Base-by-base conservation (phyloP, 1,284 basidiomycete species). In the Ustilago cynodontis region DNA sequence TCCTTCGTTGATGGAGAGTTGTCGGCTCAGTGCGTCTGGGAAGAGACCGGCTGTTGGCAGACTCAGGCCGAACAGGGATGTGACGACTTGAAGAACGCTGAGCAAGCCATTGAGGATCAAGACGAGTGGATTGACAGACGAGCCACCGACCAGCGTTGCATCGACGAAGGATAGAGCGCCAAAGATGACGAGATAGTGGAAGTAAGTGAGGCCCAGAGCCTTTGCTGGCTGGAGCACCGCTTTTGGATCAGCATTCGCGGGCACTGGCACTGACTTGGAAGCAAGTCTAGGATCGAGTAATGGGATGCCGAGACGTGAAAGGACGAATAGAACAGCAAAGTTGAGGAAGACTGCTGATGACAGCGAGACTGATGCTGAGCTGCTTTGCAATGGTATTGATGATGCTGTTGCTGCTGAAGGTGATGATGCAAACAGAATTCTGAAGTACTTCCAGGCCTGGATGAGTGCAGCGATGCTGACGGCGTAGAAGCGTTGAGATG, bases 261-360 rank as follows among this genome's bases (percentile, higher is more conserved):
- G 78, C 8, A 89, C 69, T 39, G 93, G 88, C 79, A 92, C 90
- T 31, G 92, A 87, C 13, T 89, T 71, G 33, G 91, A 88, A 16
- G 91, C 88, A 80, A 88, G 91, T 71, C 88, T 89, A 79, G 93
- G 93, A 64, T 89, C 90, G 55, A 94, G 88, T 45, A 92, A 88
- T 13, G 93, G 93, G 88, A 94, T 93, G 67, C 92, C 90, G 22
- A 94, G 88, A 74, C 88, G 88, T 1, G 90, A 88, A 24, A 94
- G 89, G 26, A 89, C 74, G 1, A 88, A 79, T 80, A 92, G 89
- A 81, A 90, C 86, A 82, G 79, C 64, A 87, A 87, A 59, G 88
- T 87, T 29, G 87, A 86, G 22, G 86, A 86, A 51, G 90, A 86
- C 63, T 90, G 85, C 77, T 88, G 89, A 80, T 87, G 88, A 67